These are phyloP conservation scores for Thalassia testudinum DNA, from an alignment of 116 monocot species.

Conservation along the genomic window DNA sequence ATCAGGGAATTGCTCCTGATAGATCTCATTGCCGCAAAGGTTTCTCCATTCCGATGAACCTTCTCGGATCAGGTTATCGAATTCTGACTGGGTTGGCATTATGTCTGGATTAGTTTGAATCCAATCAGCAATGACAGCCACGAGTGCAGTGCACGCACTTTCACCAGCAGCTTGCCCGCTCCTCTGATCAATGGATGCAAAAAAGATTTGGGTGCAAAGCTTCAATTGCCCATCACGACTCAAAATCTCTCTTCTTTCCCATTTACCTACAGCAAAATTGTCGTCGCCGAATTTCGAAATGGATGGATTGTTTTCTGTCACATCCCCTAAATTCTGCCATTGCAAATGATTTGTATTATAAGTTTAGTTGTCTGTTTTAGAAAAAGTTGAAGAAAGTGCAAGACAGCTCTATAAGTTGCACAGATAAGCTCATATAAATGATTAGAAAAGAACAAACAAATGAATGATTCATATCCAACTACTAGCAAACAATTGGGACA, in stretches of 20 bases:
- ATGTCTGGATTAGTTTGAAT: constrained; percentile 30
- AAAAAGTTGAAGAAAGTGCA: too few species aligned
- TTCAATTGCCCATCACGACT: constrained; percentile 76
- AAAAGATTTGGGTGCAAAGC: constrained; percentile 57
- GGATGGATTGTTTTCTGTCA: constrained; percentile 11
- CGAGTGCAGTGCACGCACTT: constrained; percentile 88
- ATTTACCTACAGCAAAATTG: constrained; percentile 42
- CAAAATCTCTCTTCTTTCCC: constrained; percentile 42
- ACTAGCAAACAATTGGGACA: too few species aligned
- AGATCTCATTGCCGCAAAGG: constrained; percentile 45
- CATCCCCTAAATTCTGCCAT: constrained; percentile 24
- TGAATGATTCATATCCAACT: too few species aligned
- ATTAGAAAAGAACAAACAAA: too few species aligned
- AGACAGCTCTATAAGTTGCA: too few species aligned
- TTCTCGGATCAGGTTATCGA: constrained; percentile 73
- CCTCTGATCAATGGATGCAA: constrained; percentile 90
- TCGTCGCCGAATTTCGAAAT: constrained; percentile 65
- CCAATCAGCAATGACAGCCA: constrained; percentile 83
- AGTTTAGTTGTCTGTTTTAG: too few species aligned
- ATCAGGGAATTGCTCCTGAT: constrained; percentile 42
- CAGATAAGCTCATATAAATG: too few species aligned
- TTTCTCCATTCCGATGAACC: constrained; percentile 84
- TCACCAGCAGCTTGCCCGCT: constrained; percentile 80
- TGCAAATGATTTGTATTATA: constrained; percentile 15
- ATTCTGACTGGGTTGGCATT: constrained; percentile 74